Base-by-base conservation (phyloP, 164 flowering plant genomes). In the Magnolia officinalis region DNA sequence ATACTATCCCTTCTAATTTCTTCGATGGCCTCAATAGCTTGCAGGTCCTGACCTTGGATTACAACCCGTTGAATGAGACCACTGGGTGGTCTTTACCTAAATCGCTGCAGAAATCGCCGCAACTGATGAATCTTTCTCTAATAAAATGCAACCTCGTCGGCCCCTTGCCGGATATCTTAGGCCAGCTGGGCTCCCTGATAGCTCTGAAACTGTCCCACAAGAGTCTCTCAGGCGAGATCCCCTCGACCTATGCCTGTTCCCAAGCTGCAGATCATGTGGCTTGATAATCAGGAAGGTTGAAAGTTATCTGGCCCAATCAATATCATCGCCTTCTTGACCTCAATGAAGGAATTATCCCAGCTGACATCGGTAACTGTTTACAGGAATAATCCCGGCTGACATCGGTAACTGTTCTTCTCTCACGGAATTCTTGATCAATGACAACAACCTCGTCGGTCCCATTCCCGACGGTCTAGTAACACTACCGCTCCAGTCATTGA, bases 1-100 rank as follows among this genome's bases (percentile, higher is more conserved):
- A 88, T 64, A 78, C 90, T 0, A 92, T 93, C 71, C 98, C 98
- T 1, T 77, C 75, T 0, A 92, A 93, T 84, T 93, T 93, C 81
- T 86, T 86, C 67, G 31, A 81, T 26, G 96, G 92, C 1, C 91
- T 92, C 8, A 79, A 26, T 16, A 83, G 77, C 78, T 18, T 93
- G 9, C 82, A 80, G 70, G 85, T 85, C 7, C 61, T 92, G 74
- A 89, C 93, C 20, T 80, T 93, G 86, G 96, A 92, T 74, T 3
- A 79, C 16, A 92, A 85, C 72, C 91, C 90, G 0, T 79, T 75
- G 50, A 75, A 75, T 61, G 13, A 67, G 50, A 70, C 72, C 19
- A 65, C 77, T 1, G 77, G 77, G 20, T 75, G 77, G 77, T 24
- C 14, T 21, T 14, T 92, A 72, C 94, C 96, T 21, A 8, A 49